These are phyloP conservation scores for Blastobotrys ciferrii DNA, from an alignment of 1,139 yeast species.

Conservation along the genomic window DNA sequence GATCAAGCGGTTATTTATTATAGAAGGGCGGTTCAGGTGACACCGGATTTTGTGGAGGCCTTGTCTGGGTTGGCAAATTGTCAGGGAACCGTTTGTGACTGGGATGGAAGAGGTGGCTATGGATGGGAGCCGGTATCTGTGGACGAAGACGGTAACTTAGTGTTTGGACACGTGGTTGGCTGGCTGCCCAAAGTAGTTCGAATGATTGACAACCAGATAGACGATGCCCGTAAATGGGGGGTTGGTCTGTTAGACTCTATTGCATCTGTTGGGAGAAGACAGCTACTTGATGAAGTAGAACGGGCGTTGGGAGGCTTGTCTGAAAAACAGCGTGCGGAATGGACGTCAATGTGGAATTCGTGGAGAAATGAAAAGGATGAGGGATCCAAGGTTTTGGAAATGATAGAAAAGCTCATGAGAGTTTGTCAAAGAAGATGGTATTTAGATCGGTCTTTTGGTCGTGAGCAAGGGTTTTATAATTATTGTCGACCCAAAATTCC, in stretches of 20 bases:
- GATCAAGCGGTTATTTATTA: constrained; percentile 35
- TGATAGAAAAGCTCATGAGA: constrained; percentile 30
- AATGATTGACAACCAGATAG: constrained; percentile 31
- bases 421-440: constrained; percentile 35
- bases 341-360: constrained; percentile 22
- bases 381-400: constrained; percentile 30
- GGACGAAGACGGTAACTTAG: constrained; percentile 28
- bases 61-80: constrained; percentile 37
- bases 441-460: constrained; percentile 25
- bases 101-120: constrained; percentile 36
- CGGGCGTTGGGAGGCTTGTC: constrained; percentile 27
- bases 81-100: constrained; percentile 35
- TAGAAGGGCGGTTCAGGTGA: constrained; percentile 32
- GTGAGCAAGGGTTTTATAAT: constrained; percentile 11
- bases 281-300: constrained; percentile 21
- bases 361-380: constrained; percentile 29
- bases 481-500: constrained; percentile 33
- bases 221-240: constrained; percentile 33
- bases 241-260: constrained; percentile 26
- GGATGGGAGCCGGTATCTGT: constrained; percentile 35
- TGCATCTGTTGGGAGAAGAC: constrained; percentile 18
- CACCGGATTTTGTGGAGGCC: constrained; percentile 36
- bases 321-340: constrained; percentile 20
- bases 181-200: constrained; percentile 32
- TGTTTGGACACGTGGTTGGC: constrained; percentile 27